Evolutionary conservation across 2,329 filamentous ascomycete species (phyloP).

Genomic region (Paecilomyces niveus): DNA sequence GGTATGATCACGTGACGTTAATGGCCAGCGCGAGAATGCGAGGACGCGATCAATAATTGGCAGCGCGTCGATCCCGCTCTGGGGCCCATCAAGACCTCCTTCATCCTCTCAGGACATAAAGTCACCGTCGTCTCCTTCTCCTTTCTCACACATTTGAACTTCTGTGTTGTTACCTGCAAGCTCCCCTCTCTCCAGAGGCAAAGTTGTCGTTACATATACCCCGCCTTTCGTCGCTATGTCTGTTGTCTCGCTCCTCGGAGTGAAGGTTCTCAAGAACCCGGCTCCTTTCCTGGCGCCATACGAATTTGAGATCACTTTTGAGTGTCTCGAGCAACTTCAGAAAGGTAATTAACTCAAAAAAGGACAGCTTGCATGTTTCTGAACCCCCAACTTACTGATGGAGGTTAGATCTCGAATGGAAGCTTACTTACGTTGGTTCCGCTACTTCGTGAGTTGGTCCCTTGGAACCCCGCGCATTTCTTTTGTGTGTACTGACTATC

Average conservation of each 20-base stretch:
- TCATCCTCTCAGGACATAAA: slow-evolving; percentile 1
- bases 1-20: slow-evolving; percentile 20
- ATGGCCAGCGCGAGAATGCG: slow-evolving; percentile 23
- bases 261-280: slow-evolving; percentile 95
- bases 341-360: slow-evolving; percentile 56
- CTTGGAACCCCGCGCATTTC: slow-evolving; percentile 8
- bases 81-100: not conserved
- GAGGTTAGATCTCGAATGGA: slow-evolving; percentile 87
- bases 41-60: slow-evolving; percentile 14
- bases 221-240: slow-evolving; percentile 60
- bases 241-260: slow-evolving; percentile 89
- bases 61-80: slow-evolving; percentile 3
- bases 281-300: slow-evolving; percentile 89
- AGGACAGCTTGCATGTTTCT: not conserved
- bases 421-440: slow-evolving; percentile 96
- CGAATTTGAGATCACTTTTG: slow-evolving; percentile 97
- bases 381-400: slow-evolving; percentile 13
- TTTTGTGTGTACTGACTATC: slow-evolving; percentile 14
- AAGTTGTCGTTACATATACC: not conserved
- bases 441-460: slow-evolving; percentile 73
- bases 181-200: not conserved
- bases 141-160: slow-evolving; percentile 2
- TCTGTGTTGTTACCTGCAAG: not conserved
- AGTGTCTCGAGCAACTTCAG: slow-evolving; percentile 88
- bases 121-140: not conserved